Percentiles rank a stretch among this genome's conserved stretches.
Evolutionary conservation across 352 stramenopile species (phyloP).

Genomic region (Pythium guiyangense): DNA sequence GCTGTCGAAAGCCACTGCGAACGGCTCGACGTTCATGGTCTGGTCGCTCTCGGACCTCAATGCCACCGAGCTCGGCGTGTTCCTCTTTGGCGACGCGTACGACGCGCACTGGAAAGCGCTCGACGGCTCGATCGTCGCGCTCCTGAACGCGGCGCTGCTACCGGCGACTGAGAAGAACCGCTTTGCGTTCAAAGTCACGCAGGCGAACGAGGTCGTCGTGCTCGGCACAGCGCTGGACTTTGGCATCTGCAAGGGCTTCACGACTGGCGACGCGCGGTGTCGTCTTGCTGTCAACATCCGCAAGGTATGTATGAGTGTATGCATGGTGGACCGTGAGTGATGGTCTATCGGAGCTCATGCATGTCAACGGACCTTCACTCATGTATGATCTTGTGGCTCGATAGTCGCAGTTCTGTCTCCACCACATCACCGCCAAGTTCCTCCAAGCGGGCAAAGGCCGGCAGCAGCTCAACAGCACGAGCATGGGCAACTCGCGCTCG

Average conservation of each 20-base stretch:
- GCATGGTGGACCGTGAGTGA: not conserved
- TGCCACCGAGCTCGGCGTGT: conserved; percentile 62
- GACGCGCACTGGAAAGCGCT: conserved; percentile 55
- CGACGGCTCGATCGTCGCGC: conserved; percentile 56
- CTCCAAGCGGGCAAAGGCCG: conserved; percentile 61
- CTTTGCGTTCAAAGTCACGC: conserved; percentile 75
- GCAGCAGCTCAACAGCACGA: conserved; percentile 70
- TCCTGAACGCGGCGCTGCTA: conserved; percentile 66
- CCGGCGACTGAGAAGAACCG: conserved; percentile 67
- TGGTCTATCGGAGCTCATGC: not conserved
- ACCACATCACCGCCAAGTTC: conserved; percentile 74
- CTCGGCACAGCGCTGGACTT: conserved; percentile 65
- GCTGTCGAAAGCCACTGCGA: conserved; percentile 55
- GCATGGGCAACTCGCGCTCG: conserved; percentile 58
- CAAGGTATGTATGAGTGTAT: conserved; percentile 22
- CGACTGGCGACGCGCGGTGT: conserved; percentile 48
- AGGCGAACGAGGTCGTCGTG: conserved; percentile 50
- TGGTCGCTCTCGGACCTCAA: conserved; percentile 74
- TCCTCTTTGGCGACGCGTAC: conserved; percentile 76
- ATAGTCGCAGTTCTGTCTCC: conserved; percentile 70
- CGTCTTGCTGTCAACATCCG: conserved; percentile 69
- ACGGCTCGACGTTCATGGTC: conserved; percentile 73
- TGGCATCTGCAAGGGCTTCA: conserved; percentile 76
- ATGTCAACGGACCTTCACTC: not conserved
- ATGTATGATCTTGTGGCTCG: not conserved